A percentile compares a stretch with the other conserved stretches of the same genome.
Evolutionary conservation across 805 yeast genomes (phyloP).

Genomic region (Priceomyces medius): DNA sequence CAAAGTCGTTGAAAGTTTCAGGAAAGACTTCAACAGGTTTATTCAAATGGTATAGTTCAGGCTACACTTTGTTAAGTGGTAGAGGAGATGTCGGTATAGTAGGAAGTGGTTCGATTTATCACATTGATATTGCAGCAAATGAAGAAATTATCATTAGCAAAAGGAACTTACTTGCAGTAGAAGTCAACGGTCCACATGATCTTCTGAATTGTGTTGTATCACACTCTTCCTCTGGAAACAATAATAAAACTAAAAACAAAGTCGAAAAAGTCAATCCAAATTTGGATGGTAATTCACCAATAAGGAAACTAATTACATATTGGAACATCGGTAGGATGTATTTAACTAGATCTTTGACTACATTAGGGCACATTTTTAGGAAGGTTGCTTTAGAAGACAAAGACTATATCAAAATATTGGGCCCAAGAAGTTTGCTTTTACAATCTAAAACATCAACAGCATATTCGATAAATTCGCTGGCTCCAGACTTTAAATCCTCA

Average conservation of each 20-base stretch:
- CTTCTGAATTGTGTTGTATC: slow-evolving; percentile 24
- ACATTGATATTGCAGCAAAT: slow-evolving; percentile 39
- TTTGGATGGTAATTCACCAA: neutral
- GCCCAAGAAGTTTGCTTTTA: slow-evolving; percentile 52
- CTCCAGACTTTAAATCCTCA: neutral
- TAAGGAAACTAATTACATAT: neutral
- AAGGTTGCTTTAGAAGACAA: slow-evolving; percentile 29
- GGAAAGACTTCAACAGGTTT: slow-evolving; percentile 41
- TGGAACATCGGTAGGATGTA: neutral
- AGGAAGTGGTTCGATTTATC: slow-evolving; percentile 56
- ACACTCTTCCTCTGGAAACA: slow-evolving; percentile 5
- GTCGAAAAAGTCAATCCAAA: neutral
- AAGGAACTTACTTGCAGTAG: slow-evolving; percentile 48
- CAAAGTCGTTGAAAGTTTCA: slow-evolving; percentile 21
- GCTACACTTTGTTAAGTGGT: slow-evolving; percentile 52
- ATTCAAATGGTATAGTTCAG: slow-evolving; percentile 30
- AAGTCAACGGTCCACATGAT: slow-evolving; percentile 49
- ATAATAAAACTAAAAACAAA: neutral
- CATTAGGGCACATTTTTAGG: neutral
- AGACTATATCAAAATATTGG: slow-evolving; percentile 49
- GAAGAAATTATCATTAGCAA: slow-evolving; percentile 51
- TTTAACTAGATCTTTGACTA: neutral
- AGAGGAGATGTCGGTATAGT: slow-evolving; percentile 56
- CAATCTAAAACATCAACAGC: slow-evolving; percentile 41
- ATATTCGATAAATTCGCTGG: slow-evolving; percentile 1